A percentile compares a stretch with the other conserved stretches of the same genome.
Conservation (phyloP, 805 yeast genomes). For the Schizosaccharomyces lindneri region DNA sequence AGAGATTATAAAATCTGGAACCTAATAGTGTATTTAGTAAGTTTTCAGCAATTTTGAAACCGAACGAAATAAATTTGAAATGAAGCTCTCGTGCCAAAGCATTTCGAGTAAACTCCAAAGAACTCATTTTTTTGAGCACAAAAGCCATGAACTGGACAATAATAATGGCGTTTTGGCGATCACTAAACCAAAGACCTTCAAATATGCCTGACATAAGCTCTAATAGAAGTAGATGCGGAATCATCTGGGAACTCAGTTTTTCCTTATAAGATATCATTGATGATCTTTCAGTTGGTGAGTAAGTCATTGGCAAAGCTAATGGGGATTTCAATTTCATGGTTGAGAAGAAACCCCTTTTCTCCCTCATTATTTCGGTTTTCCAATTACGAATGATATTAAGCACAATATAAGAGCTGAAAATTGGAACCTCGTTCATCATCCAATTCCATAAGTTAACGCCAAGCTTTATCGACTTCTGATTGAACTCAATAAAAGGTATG, state of each 20-base stretch:
- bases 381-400: constrained; percentile 46
- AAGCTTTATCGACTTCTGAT: constrained; percentile 30
- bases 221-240: constrained; percentile 48
- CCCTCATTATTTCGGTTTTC: constrained; percentile 18
- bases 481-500: constrained; percentile 48
- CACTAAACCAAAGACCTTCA: constrained; percentile 20
- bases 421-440: constrained; percentile 40
- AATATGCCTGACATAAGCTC: constrained; percentile 48
- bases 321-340: background rate
- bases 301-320: constrained; percentile 34
- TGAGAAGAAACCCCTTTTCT: background rate
- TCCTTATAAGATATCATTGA: constrained; percentile 28
- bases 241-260: constrained; percentile 23
- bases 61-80: background rate
- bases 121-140: background rate
- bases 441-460: constrained; percentile 65
- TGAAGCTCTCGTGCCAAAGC: background rate
- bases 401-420: constrained; percentile 31
- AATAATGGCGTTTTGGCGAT: background rate
- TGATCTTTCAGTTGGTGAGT: constrained; percentile 55
- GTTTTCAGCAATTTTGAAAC: background rate
- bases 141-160: background rate
- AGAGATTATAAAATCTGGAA: background rate
- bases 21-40: background rate
- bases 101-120: background rate